phyloP scores from a whole-genome alignment of 352 stramenopile species.

The Phytophthora pluvialis region DNA sequence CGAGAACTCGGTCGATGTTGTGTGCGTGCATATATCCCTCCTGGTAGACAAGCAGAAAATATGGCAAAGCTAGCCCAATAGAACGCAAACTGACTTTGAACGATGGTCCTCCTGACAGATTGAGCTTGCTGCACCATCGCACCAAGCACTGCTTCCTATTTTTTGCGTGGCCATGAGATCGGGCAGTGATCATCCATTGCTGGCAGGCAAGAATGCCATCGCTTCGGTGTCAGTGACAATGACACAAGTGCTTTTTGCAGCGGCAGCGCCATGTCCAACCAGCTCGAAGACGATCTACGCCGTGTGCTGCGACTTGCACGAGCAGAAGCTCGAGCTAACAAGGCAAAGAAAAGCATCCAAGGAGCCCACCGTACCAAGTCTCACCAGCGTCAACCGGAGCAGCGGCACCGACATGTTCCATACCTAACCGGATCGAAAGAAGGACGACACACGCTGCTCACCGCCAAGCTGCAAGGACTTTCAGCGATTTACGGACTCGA shows the following conservation, averaged over 20 bases:
- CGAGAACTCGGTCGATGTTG: constrained; percentile 21
- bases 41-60: constrained; percentile 28
- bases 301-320: constrained; percentile 60
- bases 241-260: neutral
- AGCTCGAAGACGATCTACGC: constrained; percentile 63
- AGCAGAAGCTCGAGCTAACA: constrained; percentile 27
- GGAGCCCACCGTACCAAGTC: neutral
- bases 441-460: constrained; percentile 30
- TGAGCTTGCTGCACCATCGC: constrained; percentile 7
- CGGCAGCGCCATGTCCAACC: constrained; percentile 26
- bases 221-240: neutral
- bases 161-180: constrained; percentile 27
- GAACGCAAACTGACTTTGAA: constrained; percentile 28
- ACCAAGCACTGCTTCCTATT: neutral
- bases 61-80: constrained; percentile 33
- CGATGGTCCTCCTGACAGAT: no score
- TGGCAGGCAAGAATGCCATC: constrained; percentile 19
- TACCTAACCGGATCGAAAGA: constrained; percentile 16
- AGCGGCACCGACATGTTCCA: constrained; percentile 42
- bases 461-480: constrained; percentile 39
- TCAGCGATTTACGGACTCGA: constrained; percentile 46
- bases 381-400: constrained; percentile 9
- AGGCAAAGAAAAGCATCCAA: constrained; percentile 8
- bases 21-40: constrained; percentile 27
- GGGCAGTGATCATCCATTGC: neutral